Evolutionary conservation across 2,329 filamentous ascomycete species (phyloP).

Genomic region (Sclerotinia subarctica): DNA sequence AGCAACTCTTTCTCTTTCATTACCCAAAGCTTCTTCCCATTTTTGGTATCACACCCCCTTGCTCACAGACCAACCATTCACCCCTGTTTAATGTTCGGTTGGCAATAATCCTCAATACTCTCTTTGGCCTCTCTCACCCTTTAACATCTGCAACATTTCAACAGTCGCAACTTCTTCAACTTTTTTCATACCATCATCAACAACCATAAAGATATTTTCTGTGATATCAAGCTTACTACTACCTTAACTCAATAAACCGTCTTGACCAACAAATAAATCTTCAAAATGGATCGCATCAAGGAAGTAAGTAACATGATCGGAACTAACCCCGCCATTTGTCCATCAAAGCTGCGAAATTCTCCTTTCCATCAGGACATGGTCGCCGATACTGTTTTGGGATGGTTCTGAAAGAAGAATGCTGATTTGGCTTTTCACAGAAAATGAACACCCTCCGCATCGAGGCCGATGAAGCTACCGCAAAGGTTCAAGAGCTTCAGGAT

Average conservation of each 20-base stretch:
- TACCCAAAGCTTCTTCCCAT: slow-evolving; percentile 1
- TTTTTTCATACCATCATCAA: slow-evolving; percentile 19
- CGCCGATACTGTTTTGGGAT: neutral
- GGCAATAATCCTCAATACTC: slow-evolving; percentile 15
- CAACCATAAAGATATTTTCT: slow-evolving; percentile 10
- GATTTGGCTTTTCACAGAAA: slow-evolving; percentile 56
- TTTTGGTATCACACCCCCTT: slow-evolving; percentile 15
- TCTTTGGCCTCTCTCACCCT: slow-evolving; percentile 19
- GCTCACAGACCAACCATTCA: slow-evolving; percentile 20
- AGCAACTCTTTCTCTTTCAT: slow-evolving; percentile 21
- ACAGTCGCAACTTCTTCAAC: slow-evolving; percentile 12
- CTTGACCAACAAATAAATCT: slow-evolving; percentile 21
- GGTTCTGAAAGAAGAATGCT: slow-evolving; percentile 15
- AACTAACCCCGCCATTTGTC: slow-evolving; percentile 36
- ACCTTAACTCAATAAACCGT: neutral
- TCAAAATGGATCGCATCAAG: slow-evolving; percentile 83
- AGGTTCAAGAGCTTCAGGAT: slow-evolving; percentile 81
- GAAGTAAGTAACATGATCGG: slow-evolving; percentile 59
- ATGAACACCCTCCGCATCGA: slow-evolving; percentile 93
- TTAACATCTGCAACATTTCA: slow-evolving; percentile 15
- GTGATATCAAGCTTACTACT: neutral
- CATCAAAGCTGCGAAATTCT: slow-evolving; percentile 5
- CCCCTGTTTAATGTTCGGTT: slow-evolving; percentile 21
- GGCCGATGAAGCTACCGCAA: slow-evolving; percentile 77
- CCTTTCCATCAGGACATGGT: slow-evolving; percentile 13